A percentile compares a stretch with the other conserved stretches of the same genome.
Conservation (phyloP, 176 grass and related monocot species). For the Musa schizocarpa region DNA sequence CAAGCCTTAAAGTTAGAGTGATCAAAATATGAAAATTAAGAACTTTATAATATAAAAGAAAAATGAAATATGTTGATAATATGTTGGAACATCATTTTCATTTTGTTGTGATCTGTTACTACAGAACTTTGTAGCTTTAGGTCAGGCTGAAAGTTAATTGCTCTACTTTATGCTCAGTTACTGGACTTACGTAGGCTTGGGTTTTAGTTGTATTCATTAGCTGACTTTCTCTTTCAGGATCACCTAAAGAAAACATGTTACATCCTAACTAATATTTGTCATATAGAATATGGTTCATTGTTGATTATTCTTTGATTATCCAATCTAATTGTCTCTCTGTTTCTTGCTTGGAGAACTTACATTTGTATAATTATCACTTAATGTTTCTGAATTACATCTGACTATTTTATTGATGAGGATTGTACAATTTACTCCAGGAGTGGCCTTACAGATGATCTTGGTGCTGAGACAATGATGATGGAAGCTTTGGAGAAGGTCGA, state of each 20-base stretch:
- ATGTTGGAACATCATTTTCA: too few relatives aligned
- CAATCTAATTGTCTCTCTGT: not conserved
- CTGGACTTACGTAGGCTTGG: not conserved
- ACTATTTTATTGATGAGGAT: not conserved
- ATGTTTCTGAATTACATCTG: not conserved
- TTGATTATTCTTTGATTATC: not conserved
- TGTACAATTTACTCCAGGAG: constrained; percentile 23
- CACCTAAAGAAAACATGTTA: not conserved
- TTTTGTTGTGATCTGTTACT: too few relatives aligned
- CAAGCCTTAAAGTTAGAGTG: too few relatives aligned
- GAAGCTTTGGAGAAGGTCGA: constrained; percentile 87
- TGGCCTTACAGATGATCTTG: constrained; percentile 61
- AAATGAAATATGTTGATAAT: too few relatives aligned
- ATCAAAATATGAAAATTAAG: too few relatives aligned
- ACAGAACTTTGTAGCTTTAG: not conserved
- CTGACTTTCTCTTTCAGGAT: not conserved
- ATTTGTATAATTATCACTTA: too few relatives aligned
- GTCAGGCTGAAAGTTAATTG: not conserved
- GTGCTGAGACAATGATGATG: constrained; percentile 70
- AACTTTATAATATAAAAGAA: too few relatives aligned
- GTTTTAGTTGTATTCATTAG: not conserved
- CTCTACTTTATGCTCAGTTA: not conserved
- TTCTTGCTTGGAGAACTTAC: not conserved
- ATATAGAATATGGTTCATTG: not conserved
- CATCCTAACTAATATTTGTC: not conserved